Base-by-base conservation (phyloP, 192 early-diverging fungal genomes). In the Podila minutissima region DNA sequence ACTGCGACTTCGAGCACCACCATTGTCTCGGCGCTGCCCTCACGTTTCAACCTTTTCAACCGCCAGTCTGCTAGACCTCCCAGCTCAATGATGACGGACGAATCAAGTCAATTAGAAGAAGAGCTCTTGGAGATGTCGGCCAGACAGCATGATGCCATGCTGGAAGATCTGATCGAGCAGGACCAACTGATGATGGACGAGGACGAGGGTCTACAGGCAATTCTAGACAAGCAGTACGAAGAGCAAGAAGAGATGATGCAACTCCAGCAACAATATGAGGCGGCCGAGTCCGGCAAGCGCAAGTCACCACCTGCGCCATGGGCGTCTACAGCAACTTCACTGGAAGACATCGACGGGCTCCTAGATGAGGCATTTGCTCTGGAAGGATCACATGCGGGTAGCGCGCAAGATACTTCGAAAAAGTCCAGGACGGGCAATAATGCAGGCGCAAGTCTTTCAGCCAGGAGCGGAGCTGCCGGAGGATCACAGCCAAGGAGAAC, bases 91-190 rank as follows among this genome's bases (percentile, higher is more conserved):
- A 17, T 59, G 26, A 72, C 46, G n/a, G 59, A 67, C 13, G 65
- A 31, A 4, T 64, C 66, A 12, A 79, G 65, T 24, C 76, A 72
- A 29, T 8, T 68, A 9, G 69, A 79, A 35, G 76, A 79, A 13
- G 76, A 79, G 19, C 66, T 79, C 4, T 53, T 72, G 59, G 76
- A 79, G 41, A 79, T 79, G 76, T 67, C 76, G 10, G 76, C 76
- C 12, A 66, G 76, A 19, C 76, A 79, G 4, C 65, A 68, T 13
- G 76, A 79, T 55, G 76, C 76, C 2, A 59, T 68, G 69, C 41
- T 79, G 31, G 70, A 72, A 4, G 76, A 79, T 31, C 46, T 72
- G 64, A 79, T 72, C 51, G 38, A 59, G 24, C 64, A 79, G 24
- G 76, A 79, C 24, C 60, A 68, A n/a, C 66, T 22, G 29, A 33